Base-by-base conservation (phyloP, 768 basidiomycete genomes). In the Mycena alexandri region DNA sequence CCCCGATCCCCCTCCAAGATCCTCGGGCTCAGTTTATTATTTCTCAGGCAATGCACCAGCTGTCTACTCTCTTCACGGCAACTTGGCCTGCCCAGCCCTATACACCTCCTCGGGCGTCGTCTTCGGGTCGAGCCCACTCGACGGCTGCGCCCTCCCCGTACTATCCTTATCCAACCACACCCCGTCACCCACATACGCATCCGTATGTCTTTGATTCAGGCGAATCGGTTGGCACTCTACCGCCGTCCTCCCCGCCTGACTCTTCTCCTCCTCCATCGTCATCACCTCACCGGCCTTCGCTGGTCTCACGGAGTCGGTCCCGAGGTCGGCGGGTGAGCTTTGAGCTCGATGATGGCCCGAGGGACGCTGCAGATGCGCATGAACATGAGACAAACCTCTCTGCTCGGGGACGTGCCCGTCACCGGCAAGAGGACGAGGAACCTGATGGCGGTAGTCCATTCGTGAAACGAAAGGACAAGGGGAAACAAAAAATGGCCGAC, bases 321-420 rank as follows among this genome's bases (percentile, higher is more conserved):
- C 76, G 84, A 46, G 88, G 86, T 12, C 82, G 89, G 66, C 80
- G 81, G 24, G 89, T 90, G 5, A 88, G 88, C 12, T 91, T 91
- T 73, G 80, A 76, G 64, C 69, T 87, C 22, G 80, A 80, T 25
- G 76, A 73, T 25, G 77, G 76, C 41, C 10, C 36, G n/a, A 58
- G 44, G 17, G 43, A 24, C 48, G 41, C 16, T 29, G 57, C 10
- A 11, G 38, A 38, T 38, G 4, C 38, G 4, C 10, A 55, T 12
- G 34, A 41, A 13, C 53, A 62, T 13, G 38, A n/a, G 59, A 43
- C 12, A 11, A 36, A 33, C n/a, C 17, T 19, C 8, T 13, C 38
- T 55, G 24, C 25, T 29, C 25, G 41, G 8, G 24, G 16, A 16
- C 54, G 25, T 55, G 22, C 12, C 25, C 48, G 25, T 22, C 44